Percentiles rank a stretch among this genome's conserved stretches.
Evolutionary conservation across 352 stramenopile genomes (phyloP).

Genomic region (Aphanomyces cochlioides): DNA sequence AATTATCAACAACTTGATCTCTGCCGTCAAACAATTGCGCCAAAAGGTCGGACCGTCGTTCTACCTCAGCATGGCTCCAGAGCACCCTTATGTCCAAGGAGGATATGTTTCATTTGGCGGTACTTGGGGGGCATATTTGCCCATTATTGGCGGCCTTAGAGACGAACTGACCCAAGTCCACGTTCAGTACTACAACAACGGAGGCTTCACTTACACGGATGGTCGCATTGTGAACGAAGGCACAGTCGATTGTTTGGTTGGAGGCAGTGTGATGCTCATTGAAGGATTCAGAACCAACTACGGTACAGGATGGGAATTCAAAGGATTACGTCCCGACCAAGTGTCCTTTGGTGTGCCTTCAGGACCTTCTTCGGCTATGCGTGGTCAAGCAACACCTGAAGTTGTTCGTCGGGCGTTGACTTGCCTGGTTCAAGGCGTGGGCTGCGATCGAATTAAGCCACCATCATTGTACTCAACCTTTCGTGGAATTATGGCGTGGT

Average conservation of each 20-base stretch:
- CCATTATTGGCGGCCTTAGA: constrained; percentile 27
- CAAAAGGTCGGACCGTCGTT: constrained; percentile 20
- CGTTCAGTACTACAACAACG: constrained; percentile 31
- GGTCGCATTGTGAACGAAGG: constrained; percentile 29
- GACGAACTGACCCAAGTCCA: constrained; percentile 22
- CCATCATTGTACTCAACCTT: constrained; percentile 10
- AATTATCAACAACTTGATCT: constrained; percentile 28
- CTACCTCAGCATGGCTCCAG: constrained; percentile 26
- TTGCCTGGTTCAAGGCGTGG: constrained; percentile 21
- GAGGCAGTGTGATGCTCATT: constrained; percentile 25
- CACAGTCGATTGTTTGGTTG: constrained; percentile 26
- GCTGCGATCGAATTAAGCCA: constrained; percentile 22
- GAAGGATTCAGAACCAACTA: constrained; percentile 26
- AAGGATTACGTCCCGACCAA: constrained; percentile 22
- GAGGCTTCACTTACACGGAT: constrained; percentile 28
- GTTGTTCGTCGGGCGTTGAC: constrained; percentile 6
- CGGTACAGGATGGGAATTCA: constrained; percentile 20
- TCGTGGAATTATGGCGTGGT: constrained; percentile 26
- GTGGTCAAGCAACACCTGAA: constrained; percentile 8
- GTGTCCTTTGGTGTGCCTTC: constrained; percentile 24
- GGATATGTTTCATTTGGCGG: constrained; percentile 13
- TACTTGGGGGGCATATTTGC: constrained; percentile 26
- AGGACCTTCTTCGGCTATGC: constrained; percentile 5
- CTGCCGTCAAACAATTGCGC: constrained; percentile 16
- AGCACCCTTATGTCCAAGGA: constrained; percentile 28